Evolutionary conservation across 2,329 filamentous ascomycete species (phyloP), one percentile per base, ranked within the genome.

Genomic region (Neonectria magnoliae): DNA sequence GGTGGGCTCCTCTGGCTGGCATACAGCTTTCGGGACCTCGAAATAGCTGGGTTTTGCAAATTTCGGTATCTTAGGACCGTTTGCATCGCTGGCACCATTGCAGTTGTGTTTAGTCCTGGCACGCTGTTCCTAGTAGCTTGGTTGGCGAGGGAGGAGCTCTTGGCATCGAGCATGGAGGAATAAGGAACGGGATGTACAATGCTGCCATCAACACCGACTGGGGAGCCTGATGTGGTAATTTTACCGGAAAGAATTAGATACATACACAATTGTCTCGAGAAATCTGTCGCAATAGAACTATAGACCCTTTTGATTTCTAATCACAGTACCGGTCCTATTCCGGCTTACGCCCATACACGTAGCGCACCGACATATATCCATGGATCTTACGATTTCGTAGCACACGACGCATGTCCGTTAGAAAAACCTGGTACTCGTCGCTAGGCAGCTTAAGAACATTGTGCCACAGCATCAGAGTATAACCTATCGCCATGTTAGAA

Each of bases 1-100:
- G 67, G 73, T 0, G 64, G 63, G 2, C 59, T 73, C 6, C 6
- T 73, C 1, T 77, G 75, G 73, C 36, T 76, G 18, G 68, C 53
- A 0, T 73, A 71, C 18, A 61, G 67, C 9, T 68, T 75, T 6
- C 55, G 57, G 8, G 74, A 75, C 11, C 47, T 77, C 2, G 71
- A 75, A 13, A 61, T 48, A 1, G 53, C 56, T 13, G 72, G 73
- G 0, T 3, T 66, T 1, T 71, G 64, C 20, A 62, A 47, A 9
- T 45, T 73, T 4, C 60, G 64, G 1, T 61, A 67, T 54, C 10
- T 50, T 1, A 48, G 56, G 14, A 48, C 44, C 5, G 11, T 67
- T 20, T 36, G 25, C 3, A 42, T 62, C n/a, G 58, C 57, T 22
- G 10, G 48, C 9, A 2, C 63, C 0, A 9, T 73, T 11, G 57